Evolutionary conservation across 1,284 basidiomycete species (phyloP).

Genomic region (Tilletia caries): DNA sequence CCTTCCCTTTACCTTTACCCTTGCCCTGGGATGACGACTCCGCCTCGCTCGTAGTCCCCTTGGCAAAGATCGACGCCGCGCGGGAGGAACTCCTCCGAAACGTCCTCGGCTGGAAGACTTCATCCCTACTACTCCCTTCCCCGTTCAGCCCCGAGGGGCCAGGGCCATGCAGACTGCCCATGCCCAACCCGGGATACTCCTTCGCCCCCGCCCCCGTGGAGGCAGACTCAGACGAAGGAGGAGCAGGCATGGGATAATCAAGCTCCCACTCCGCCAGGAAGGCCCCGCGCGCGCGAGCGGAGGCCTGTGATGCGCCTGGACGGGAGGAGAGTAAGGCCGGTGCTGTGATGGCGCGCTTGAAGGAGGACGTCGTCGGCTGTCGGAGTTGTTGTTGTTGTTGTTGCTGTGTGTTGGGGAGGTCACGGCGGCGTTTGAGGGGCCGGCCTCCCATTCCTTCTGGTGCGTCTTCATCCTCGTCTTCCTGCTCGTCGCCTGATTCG

Average conservation of each 20-base stretch:
- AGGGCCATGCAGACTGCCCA: no score
- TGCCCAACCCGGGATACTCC: no score
- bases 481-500: neutral
- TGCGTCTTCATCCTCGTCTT: constrained; percentile 5
- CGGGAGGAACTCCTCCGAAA: neutral
- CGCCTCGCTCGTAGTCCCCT: neutral
- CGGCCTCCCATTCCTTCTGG: constrained; percentile 5
- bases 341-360: neutral
- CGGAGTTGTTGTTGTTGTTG: neutral
- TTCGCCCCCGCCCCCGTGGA: neutral
- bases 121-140: neutral
- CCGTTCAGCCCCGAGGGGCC: no score
- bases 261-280: neutral
- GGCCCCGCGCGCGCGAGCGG: neutral
- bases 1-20: neutral
- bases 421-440: neutral
- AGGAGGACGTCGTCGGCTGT: neutral
- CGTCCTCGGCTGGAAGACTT: neutral
- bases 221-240: neutral
- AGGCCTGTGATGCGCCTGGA: neutral
- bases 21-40: neutral
- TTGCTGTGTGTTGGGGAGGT: neutral
- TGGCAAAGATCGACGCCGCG: neutral
- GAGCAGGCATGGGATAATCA: neutral
- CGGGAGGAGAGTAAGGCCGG: neutral